A percentile compares a stretch with the other conserved stretches of the same genome.
Evolutionary conservation across 129 eudicot species (phyloP).

Genomic region (Ambrosia artemisiifolia): DNA sequence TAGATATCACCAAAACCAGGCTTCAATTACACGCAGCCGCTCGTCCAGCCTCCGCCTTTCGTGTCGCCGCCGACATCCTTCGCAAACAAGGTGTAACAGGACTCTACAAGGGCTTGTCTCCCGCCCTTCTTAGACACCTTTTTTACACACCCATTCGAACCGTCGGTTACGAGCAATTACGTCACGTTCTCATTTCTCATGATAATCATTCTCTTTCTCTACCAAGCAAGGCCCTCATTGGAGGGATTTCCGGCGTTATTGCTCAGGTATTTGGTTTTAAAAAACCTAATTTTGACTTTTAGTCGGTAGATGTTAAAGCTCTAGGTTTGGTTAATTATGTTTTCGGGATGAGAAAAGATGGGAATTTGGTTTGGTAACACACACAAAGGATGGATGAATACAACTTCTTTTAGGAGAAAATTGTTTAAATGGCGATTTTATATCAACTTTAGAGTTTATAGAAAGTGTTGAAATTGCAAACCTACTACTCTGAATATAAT

Average conservation of each 20-base stretch:
- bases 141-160: constrained; percentile 84
- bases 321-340: no score
- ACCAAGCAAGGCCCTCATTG: constrained; percentile 54
- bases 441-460: not conserved
- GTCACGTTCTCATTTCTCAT: constrained; percentile 38
- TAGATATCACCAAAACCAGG: constrained; percentile 82
- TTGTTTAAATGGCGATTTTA: not conserved
- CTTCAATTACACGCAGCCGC: constrained; percentile 65
- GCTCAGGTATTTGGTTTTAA: constrained; percentile 66
- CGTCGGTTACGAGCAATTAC: constrained; percentile 76
- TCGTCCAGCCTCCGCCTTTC: constrained; percentile 40
- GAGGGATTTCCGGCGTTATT: constrained; percentile 81
- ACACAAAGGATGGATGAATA: not conserved
- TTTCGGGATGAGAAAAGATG: no score
- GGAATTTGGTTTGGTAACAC: no score
- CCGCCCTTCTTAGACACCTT: constrained; percentile 72
- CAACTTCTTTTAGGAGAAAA: not conserved
- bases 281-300: not conserved
- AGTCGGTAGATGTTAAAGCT: no score
- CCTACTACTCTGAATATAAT: not conserved
- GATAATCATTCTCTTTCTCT: constrained; percentile 34
- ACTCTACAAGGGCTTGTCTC: constrained; percentile 68
- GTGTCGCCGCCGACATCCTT: constrained; percentile 41
- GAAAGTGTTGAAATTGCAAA: not conserved
- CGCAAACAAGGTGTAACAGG: constrained; percentile 58